Conservation (phyloP, 495 filamentous ascomycete species). For the Trichoderma erinaceum region DNA sequence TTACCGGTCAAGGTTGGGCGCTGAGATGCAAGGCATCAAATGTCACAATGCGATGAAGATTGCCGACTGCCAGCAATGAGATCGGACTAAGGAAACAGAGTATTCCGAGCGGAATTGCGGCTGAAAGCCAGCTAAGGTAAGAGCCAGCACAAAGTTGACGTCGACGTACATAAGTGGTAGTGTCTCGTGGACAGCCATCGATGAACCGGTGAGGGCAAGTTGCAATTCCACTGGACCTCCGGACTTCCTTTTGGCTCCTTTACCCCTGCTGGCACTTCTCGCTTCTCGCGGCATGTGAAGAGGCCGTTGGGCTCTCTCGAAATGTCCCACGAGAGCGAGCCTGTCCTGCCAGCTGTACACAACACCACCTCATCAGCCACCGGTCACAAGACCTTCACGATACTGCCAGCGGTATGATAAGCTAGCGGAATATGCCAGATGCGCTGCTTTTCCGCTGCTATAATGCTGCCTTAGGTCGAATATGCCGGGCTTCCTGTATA, state of each 20-base stretch:
- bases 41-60: background rate
- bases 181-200: background rate
- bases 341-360: background rate
- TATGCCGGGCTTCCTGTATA: background rate
- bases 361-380: background rate
- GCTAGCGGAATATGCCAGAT: background rate
- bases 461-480: background rate
- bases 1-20: conserved; percentile 2
- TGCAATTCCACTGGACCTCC: background rate
- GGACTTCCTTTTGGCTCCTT: background rate
- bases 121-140: background rate
- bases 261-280: background rate
- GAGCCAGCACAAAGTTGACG: background rate
- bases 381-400: background rate
- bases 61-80: background rate
- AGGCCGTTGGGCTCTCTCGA: background rate
- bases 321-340: background rate
- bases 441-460: background rate
- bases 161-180: conserved; percentile 5
- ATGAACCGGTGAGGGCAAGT: background rate
- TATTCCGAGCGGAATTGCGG: background rate
- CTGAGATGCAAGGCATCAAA: background rate
- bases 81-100: background rate
- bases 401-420: background rate
- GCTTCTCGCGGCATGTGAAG: background rate